A percentile compares a stretch with the other conserved stretches of the same genome.
These are phyloP conservation scores for Aspergillus sp. DNA, from an alignment of 2,329 filamentous ascomycete species.

Conservation along the genomic window DNA sequence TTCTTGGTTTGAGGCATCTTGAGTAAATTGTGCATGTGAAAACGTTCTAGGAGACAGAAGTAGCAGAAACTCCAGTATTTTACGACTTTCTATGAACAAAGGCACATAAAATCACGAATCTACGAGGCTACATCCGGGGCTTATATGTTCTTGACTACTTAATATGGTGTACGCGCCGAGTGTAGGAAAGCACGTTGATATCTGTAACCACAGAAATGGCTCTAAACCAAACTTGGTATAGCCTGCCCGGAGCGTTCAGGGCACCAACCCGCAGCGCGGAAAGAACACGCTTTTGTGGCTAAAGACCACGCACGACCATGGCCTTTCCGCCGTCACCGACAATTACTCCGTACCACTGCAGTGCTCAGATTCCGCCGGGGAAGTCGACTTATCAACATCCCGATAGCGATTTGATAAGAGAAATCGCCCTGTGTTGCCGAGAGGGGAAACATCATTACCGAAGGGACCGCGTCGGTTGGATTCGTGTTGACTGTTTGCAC, in stretches of 20 bases:
- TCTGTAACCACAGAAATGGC: neutral
- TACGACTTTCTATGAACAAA: neutral
- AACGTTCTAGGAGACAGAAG: neutral
- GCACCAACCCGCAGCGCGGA: slow-evolving; percentile 1
- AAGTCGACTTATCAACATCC: neutral
- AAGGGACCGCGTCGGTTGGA: too few species aligned
- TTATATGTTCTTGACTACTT: slow-evolving; percentile 1
- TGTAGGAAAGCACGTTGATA: neutral
- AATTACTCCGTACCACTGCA: slow-evolving; percentile 3
- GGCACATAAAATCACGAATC: neutral
- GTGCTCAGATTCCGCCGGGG: neutral
- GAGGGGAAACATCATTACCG: too few species aligned
- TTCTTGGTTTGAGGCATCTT: neutral
- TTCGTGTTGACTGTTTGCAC: neutral
- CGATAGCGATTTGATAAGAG: neutral
- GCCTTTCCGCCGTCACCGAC: slow-evolving; percentile 1
- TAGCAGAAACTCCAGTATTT: neutral
- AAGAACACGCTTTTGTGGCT: neutral
- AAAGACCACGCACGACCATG: neutral
- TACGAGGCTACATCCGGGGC: neutral
- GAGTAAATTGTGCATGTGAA: neutral
- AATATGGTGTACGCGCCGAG: slow-evolving; percentile 2
- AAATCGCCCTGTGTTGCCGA: neutral
- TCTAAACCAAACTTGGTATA: slow-evolving; percentile 1
- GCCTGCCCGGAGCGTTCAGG: neutral